Evolutionary conservation across 1,284 basidiomycete species (phyloP), one percentile per base, ranked within the genome.

Genomic region (Pseudozyma sp.): DNA sequence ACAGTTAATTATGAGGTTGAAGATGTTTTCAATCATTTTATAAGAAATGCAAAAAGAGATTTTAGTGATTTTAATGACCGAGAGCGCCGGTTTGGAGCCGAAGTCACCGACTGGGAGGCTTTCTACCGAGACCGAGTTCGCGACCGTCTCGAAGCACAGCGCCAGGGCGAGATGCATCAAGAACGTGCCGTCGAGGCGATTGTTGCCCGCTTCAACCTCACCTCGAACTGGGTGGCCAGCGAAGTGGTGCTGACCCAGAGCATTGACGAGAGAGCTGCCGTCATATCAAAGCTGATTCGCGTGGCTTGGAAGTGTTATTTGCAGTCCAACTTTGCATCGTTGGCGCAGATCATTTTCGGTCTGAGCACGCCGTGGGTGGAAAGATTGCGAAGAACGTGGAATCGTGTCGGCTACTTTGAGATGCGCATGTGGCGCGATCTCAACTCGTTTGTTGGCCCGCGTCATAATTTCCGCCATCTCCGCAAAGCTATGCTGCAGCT

Each of bases 231-330:
- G 84, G 90, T 92, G 7, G 88, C 90, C 16, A 92, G 92, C 19
- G 93, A 95, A 86, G 89, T 94, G 60, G 83, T 87, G 0, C 76
- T 86, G 4, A 86, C 86, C 21, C 77, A 78, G 19, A 81, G 76
- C 57, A 49, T 84, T 34, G 81, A 87, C 59, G 91, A 93, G 69
- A 88, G 94, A 18, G 89, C 88, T 16, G 81, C 88, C 47, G 86
- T 95, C 34, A 89, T 93, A 59, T 87, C 87, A 68, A 95, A 94
- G 86, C 91, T 95, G 81, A 91, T 96, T 76, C 90, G 93, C 36
- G 87, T 96, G 67, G 93, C 94, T 49, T 94, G 92, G 93, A 93
- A 93, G 90, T 91, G 91, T 59, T 96, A 94, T 83, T 87, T 88
- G 47, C 87, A 91, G 73, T 91, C 89, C 82, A 95, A 92, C 86